Conservation (phyloP, 2,329 filamentous ascomycete genomes). For the Fusarium nisikadoi region DNA sequence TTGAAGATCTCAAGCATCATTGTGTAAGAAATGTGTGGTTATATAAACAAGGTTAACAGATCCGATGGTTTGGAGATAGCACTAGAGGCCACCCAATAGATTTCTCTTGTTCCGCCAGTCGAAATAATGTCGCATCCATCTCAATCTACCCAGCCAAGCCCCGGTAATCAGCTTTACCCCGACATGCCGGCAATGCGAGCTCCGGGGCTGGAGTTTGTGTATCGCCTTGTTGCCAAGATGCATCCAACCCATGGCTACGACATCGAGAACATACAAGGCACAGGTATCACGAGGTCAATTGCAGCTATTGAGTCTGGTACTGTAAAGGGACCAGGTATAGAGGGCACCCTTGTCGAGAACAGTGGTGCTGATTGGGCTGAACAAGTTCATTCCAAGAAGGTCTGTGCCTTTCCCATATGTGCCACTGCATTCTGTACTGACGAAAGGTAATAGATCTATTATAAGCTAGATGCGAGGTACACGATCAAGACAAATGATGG, state of each 20-base stretch:
- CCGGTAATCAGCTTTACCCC: neutral
- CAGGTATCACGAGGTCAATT: neutral
- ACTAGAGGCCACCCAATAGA: neutral
- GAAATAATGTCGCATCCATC: neutral
- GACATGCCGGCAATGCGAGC: neutral
- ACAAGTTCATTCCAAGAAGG: neutral
- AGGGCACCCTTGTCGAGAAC: neutral
- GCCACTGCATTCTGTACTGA: neutral
- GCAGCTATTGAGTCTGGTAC: neutral
- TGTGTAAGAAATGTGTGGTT: neutral
- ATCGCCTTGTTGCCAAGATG: neutral
- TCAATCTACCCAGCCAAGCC: neutral
- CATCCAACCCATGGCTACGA: neutral
- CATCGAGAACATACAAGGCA: neutral
- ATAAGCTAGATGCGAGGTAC: neutral
- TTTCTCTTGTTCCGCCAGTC: fast-evolving
- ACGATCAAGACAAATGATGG: neutral
- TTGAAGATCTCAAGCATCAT: neutral
- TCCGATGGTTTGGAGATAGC: neutral
- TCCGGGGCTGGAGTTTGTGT: neutral
- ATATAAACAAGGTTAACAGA: neutral
- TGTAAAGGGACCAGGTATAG: neutral
- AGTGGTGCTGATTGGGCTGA: neutral
- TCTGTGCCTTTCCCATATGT: fast-evolving
- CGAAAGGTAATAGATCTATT: neutral